Evolutionary conservation across 345 rosid species (phyloP), one percentile per base, ranked within the genome.

Genomic region (Eucalyptus sp.): DNA sequence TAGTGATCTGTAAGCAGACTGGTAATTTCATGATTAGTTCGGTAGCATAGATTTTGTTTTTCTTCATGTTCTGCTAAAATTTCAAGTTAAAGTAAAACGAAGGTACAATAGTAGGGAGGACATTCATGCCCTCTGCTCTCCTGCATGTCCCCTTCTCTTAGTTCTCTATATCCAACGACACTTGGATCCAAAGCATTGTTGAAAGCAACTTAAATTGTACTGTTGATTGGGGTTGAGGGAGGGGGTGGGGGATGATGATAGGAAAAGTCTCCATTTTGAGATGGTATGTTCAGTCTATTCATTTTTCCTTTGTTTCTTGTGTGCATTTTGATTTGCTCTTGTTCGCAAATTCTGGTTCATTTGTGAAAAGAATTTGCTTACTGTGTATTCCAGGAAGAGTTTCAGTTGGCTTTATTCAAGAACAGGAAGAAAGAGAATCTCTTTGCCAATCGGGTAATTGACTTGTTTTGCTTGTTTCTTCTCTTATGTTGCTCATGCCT

Each of bases 401-500:
- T 98, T 93, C 99, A 95, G 87, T 91, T 97, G 90, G 99, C 99
- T 27, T 90, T 98, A 88, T 97, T 98, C 94, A 98, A 96, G 93
- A 98, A 92, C 90, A 91, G 90, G 90, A 98, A 96, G 96, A 98
- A 94, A 90, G 99, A 98, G 89, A 97, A 95, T 92, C 94, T 98
- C 51, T 98, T 98, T 91, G 99, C 99, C 29, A 96, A 97, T 85
- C 93, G 98, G 96, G 99, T 98, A 94, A 87, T 48, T 52, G 33
- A 6, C 48, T 76, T 10, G 48, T 12, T 76, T 71, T 76, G 46
- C 25, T 71, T 17, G 44, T 71, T 71, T 76, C 48, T 76, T 41
- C 29, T 76, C 48, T 76, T 76, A 20, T 20, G 83, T 37, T 76
- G 83, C 3, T 48, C 48, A 20, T 76, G 48, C 46, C 27, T 76